phyloP scores from a whole-genome alignment of 2,329 filamentous ascomycete genomes.

The Pezicula rhizophila region DNA sequence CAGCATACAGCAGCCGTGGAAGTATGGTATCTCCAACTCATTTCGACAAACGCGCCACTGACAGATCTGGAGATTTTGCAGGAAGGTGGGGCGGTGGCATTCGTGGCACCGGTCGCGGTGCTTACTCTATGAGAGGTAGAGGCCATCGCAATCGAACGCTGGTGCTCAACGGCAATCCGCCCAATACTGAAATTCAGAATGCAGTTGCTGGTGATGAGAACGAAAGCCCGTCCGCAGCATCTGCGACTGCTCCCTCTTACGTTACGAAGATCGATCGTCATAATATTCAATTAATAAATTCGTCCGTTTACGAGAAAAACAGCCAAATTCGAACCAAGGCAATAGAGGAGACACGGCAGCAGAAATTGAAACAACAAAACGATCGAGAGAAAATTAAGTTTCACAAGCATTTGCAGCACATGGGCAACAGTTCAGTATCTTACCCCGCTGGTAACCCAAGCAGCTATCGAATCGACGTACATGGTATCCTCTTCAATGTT shows the following conservation, averaged over 20 bases:
- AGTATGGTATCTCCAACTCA: conserved; percentile 11
- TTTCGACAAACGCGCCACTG: conserved; percentile 7
- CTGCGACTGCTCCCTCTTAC: conserved; percentile 42
- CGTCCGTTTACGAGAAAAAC: conserved; percentile 70
- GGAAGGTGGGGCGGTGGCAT: conserved; percentile 19
- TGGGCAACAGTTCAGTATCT: conserved; percentile 16
- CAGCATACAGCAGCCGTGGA: conserved; percentile 10
- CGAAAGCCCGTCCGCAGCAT: conserved; percentile 1
- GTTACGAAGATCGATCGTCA: conserved; percentile 70
- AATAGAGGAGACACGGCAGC: conserved; percentile 62
- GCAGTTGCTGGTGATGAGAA: conserved; percentile 15
- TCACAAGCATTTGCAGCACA: conserved; percentile 37
- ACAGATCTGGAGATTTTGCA: conserved; percentile 16
- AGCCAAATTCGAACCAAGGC: conserved; percentile 61
- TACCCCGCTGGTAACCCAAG: conserved; percentile 28
- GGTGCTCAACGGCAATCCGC: conserved; percentile 48
- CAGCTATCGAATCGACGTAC: conserved; percentile 58
- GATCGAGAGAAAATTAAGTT: conserved; percentile 55
- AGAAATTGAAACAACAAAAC: conserved; percentile 48
- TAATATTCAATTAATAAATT: conserved; percentile 71
- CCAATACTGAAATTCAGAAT: neutral
- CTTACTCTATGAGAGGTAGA: conserved; percentile 28
- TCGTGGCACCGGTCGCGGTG: conserved; percentile 21
- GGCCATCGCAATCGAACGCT: conserved; percentile 53
- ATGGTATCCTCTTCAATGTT: conserved; percentile 69